Percentiles rank a stretch among this genome's conserved stretches.
phyloP scores from a whole-genome alignment of 345 rosid species.

The Euphorbia lathyris region DNA sequence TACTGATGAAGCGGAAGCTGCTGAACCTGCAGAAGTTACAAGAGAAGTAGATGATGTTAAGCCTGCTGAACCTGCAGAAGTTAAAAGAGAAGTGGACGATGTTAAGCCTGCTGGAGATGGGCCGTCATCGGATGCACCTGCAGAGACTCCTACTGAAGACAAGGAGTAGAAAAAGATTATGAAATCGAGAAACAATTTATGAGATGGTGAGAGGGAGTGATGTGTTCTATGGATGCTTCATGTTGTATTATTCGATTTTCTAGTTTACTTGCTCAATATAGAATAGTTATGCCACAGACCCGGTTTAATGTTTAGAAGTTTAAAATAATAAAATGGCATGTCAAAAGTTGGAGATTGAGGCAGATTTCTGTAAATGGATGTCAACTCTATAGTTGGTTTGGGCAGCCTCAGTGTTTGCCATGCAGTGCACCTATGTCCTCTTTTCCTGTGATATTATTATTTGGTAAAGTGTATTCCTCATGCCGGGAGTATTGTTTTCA shows the following conservation, averaged over 20 bases:
- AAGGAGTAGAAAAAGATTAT: slow-evolving; percentile 31
- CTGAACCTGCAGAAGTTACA: slow-evolving; percentile 38
- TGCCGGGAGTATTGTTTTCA: no score
- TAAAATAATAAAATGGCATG: slow-evolving; percentile 16
- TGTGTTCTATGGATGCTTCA: slow-evolving; percentile 1
- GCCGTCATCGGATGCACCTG: slow-evolving; percentile 25
- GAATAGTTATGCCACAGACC: slow-evolving; percentile 12
- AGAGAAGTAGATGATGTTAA: slow-evolving; percentile 39
- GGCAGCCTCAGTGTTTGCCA: no score
- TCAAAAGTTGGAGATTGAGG: slow-evolving; percentile 9
- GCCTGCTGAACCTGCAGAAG: slow-evolving; percentile 45
- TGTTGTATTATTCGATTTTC: slow-evolving; percentile 12
- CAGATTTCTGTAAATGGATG: neutral
- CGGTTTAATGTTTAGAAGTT: neutral
- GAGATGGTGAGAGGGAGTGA: slow-evolving; percentile 11
- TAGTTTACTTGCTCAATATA: slow-evolving; percentile 14
- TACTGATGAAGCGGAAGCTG: slow-evolving; percentile 40
- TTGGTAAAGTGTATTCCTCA: no score
- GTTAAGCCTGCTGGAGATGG: slow-evolving; percentile 43
- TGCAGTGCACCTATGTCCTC: no score
- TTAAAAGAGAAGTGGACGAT: slow-evolving; percentile 34
- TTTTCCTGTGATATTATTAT: no score
- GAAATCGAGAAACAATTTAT: no score
- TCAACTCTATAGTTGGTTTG: no score
- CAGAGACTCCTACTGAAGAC: slow-evolving; percentile 31